A percentile compares a stretch with the other conserved stretches of the same genome.
Conservation (phyloP, 2,329 filamentous ascomycete genomes). For the Pestalotiopsis sp. region DNA sequence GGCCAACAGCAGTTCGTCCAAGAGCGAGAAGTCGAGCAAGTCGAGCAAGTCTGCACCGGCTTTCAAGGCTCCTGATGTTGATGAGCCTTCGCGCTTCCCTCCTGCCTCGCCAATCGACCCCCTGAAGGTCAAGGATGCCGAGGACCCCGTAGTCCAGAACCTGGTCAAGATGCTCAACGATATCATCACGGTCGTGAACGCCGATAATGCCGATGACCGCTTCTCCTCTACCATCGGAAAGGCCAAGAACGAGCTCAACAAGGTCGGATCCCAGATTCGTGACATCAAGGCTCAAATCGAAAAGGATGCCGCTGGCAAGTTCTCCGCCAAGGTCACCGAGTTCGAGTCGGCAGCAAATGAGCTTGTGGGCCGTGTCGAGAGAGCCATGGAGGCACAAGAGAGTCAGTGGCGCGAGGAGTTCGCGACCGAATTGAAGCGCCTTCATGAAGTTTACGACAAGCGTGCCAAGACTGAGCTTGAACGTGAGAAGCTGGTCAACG, state of each 20-base stretch:
- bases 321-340: constrained; percentile 69
- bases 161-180: constrained; percentile 95
- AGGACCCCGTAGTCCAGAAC: constrained; percentile 88
- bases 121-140: constrained; percentile 70
- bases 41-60: background rate
- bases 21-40: constrained; percentile 27
- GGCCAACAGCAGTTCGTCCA: constrained; percentile 21
- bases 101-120: constrained; percentile 74
- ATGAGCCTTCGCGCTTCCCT: constrained; percentile 64
- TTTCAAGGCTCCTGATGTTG: constrained; percentile 60
- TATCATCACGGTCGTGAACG: constrained; percentile 90
- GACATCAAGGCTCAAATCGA: constrained; percentile 69
- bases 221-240: constrained; percentile 79
- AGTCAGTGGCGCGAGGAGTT: constrained; percentile 84
- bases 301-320: constrained; percentile 71
- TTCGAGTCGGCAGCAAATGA: constrained; percentile 88
- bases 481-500: constrained; percentile 75
- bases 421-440: constrained; percentile 77
- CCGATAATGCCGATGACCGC: constrained; percentile 74
- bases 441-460: constrained; percentile 76
- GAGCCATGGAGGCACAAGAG: constrained; percentile 79
- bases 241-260: constrained; percentile 79
- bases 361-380: constrained; percentile 84
- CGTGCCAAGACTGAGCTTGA: constrained; percentile 79
- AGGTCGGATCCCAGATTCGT: constrained; percentile 77